Conservation (phyloP, 352 stramenopile genomes). For the Phytophthora syringae region DNA sequence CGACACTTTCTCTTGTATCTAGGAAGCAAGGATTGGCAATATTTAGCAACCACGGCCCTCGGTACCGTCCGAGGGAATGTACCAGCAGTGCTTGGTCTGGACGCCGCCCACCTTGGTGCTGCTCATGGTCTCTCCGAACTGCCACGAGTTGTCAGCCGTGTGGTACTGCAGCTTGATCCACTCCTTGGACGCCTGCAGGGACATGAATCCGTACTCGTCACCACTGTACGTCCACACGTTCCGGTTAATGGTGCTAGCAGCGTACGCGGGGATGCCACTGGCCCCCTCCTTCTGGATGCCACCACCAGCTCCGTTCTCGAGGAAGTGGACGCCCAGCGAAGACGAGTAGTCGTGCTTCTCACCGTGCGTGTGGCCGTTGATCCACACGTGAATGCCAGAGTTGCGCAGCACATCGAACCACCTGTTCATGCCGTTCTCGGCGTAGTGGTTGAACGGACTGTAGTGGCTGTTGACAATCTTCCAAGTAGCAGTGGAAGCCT, state of each 20-base stretch:
- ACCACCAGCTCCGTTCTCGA: constrained; percentile 28
- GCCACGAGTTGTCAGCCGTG: constrained; percentile 18
- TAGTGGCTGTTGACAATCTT: constrained; percentile 36
- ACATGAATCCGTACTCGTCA: constrained; percentile 27
- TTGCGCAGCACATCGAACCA: constrained; percentile 18
- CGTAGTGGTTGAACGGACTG: constrained; percentile 24
- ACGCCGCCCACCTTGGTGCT: constrained; percentile 20
- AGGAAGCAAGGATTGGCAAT: background rate
- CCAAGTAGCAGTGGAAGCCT: constrained; percentile 25
- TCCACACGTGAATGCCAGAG: constrained; percentile 13
- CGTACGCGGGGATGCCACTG: constrained; percentile 14
- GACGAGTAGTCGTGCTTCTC: constrained; percentile 39
- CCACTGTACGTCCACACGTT: constrained; percentile 15
- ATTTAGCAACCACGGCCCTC: constrained; percentile 12
- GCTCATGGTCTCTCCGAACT: constrained; percentile 5
- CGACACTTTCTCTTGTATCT: background rate
- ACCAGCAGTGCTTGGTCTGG: constrained; percentile 27
- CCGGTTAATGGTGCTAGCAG: constrained; percentile 2
- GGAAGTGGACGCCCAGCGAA: constrained; percentile 18
- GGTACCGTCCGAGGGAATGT: constrained; percentile 18
- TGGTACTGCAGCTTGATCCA: constrained; percentile 31
- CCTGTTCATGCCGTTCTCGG: constrained; percentile 20
- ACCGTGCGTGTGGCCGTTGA: constrained; percentile 38
- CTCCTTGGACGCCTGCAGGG: constrained; percentile 15
- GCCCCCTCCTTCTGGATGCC: constrained; percentile 19